Percentiles rank a stretch among this genome's conserved stretches.
Conservation (phyloP, 2,329 filamentous ascomycete genomes). For the Periconia sp. region DNA sequence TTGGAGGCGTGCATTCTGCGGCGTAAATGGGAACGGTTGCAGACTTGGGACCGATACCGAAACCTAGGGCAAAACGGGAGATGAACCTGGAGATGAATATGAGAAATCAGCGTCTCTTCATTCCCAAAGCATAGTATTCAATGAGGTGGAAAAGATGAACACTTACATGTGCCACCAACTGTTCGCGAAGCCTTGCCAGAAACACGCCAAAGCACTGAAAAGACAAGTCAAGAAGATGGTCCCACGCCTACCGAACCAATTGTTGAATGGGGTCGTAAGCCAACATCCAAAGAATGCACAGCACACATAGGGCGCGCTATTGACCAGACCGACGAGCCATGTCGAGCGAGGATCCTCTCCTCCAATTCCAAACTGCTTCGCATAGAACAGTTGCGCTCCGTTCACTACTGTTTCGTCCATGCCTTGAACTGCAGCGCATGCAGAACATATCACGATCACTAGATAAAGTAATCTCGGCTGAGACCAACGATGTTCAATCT, state of each 20-base stretch:
- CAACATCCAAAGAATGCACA: conserved; percentile 72
- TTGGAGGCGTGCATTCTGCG: conserved; percentile 70
- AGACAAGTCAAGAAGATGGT: conserved; percentile 77
- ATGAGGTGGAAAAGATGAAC: neutral
- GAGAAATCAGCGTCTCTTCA: neutral
- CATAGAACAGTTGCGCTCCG: conserved; percentile 61
- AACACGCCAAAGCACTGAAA: conserved; percentile 62
- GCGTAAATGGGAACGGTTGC: conserved; percentile 76
- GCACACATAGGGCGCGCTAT: conserved; percentile 65
- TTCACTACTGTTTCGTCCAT: conserved; percentile 70
- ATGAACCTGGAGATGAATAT: conserved; percentile 56
- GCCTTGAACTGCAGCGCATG: conserved; percentile 68
- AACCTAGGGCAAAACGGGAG: conserved; percentile 71
- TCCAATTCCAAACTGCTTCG: conserved; percentile 61
- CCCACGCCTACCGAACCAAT: conserved; percentile 68
- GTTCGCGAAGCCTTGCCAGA: conserved; percentile 67
- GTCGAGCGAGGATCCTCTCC: conserved; percentile 50
- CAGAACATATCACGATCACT: conserved; percentile 64
- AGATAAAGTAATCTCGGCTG: conserved; percentile 66
- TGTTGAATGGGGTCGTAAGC: conserved; percentile 73
- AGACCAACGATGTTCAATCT: conserved; percentile 67
- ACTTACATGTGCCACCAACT: conserved; percentile 8
- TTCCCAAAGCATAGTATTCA: neutral
- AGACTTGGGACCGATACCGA: conserved; percentile 76
- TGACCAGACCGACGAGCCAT: conserved; percentile 65